A percentile compares a stretch with the other conserved stretches of the same genome.
phyloP scores from a whole-genome alignment of 2,329 filamentous ascomycete genomes.

The Fusarium sp. region DNA sequence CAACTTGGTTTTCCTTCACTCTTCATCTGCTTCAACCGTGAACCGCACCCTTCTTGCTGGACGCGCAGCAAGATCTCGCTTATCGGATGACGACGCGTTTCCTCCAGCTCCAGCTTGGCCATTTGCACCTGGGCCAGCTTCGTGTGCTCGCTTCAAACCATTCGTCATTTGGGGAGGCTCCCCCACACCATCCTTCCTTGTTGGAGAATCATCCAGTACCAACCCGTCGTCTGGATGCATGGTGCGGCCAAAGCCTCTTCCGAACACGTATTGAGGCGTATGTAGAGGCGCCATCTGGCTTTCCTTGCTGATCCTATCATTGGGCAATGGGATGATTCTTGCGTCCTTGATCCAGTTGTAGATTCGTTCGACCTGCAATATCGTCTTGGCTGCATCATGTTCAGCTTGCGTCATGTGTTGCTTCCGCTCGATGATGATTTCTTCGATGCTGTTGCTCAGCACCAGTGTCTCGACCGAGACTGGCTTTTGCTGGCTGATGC shows the following conservation, averaged over 20 bases:
- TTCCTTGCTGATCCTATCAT: constrained; percentile 48
- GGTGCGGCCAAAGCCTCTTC: constrained; percentile 58
- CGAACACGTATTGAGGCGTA: constrained; percentile 63
- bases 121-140: constrained; percentile 25
- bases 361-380: constrained; percentile 69
- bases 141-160: constrained; percentile 44
- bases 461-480: constrained; percentile 91
- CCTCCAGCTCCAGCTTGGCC: constrained; percentile 9
- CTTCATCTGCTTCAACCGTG: constrained; percentile 36
- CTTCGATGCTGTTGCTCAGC: constrained; percentile 83
- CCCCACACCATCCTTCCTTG: constrained; percentile 18
- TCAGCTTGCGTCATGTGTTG: constrained; percentile 79
- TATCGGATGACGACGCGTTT: constrained; percentile 23
- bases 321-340: constrained; percentile 55
- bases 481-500: constrained; percentile 83
- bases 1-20: constrained; percentile 16
- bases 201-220: constrained; percentile 45
- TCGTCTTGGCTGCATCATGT: constrained; percentile 65
- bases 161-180: constrained; percentile 17
- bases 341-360: constrained; percentile 71
- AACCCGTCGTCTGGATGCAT: constrained; percentile 62
- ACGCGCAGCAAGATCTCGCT: constrained; percentile 37
- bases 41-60: constrained; percentile 52
- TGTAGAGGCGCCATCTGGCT: constrained; percentile 63
- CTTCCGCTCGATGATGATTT: constrained; percentile 81